phyloP scores from a whole-genome alignment of 2,329 filamentous ascomycete species.

The Xylaria multiplex region DNA sequence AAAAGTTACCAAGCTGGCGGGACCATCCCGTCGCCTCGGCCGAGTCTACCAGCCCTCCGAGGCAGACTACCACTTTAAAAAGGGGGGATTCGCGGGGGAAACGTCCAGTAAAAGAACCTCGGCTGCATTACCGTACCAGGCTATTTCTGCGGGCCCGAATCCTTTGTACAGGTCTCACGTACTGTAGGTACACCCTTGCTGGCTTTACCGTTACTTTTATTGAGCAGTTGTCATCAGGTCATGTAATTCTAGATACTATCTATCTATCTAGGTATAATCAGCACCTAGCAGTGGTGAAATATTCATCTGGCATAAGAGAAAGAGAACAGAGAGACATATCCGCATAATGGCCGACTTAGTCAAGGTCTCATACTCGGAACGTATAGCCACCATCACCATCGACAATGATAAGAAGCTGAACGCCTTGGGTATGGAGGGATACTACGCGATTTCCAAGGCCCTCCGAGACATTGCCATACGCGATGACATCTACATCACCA shows the following conservation, averaged over 20 bases:
- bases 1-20: conserved; percentile 14
- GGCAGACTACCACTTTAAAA: conserved; percentile 2
- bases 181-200: neutral
- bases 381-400: conserved; percentile 85
- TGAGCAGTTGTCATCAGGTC: neutral
- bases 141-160: conserved; percentile 14
- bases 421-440: conserved; percentile 75
- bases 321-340: neutral
- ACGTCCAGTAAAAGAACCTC: conserved; percentile 10
- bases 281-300: neutral
- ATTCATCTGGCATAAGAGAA: neutral
- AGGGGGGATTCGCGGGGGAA: conserved; percentile 12
- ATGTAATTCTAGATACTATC: neutral
- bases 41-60: neutral
- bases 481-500: conserved; percentile 84
- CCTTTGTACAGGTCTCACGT: neutral
- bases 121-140: conserved; percentile 10
- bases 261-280: neutral
- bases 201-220: conserved; percentile 10
- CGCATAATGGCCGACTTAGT: conserved; percentile 55
- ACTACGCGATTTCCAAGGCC: conserved; percentile 78
- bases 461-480: conserved; percentile 81
- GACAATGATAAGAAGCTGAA: conserved; percentile 89
- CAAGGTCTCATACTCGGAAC: conserved; percentile 70
- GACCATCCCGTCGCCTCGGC: conserved; percentile 12